phyloP scores from a whole-genome alignment of 805 yeast species.

The Kazachstania martiniae region DNA sequence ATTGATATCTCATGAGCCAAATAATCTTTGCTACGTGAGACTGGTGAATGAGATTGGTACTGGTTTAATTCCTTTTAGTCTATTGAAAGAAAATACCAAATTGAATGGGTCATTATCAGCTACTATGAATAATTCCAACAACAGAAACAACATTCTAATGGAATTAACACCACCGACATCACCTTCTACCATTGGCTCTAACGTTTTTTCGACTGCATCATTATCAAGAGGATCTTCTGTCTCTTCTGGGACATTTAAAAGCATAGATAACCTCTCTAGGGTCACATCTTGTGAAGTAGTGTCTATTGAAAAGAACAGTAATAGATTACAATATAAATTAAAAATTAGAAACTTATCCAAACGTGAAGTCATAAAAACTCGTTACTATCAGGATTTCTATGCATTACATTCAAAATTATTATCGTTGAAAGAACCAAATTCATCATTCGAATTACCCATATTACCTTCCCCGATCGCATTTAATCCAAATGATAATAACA shows the following conservation, averaged over 20 bases:
- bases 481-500: not conserved
- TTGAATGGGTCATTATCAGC: constrained; percentile 3
- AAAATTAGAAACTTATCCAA: constrained; percentile 6
- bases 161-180: constrained; percentile 14
- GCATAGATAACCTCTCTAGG: not conserved
- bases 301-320: constrained; percentile 6
- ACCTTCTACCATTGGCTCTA: constrained; percentile 12
- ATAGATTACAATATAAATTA: constrained; percentile 13
- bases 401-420: constrained; percentile 11
- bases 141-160: constrained; percentile 1
- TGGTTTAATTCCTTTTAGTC: constrained; percentile 7
- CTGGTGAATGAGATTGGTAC: constrained; percentile 8
- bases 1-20: constrained; percentile 7
- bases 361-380: constrained; percentile 5
- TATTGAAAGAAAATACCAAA: constrained; percentile 7
- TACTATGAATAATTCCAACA: not conserved
- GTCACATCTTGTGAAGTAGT: constrained; percentile 4
- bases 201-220: constrained; percentile 7
- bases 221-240: constrained; percentile 6
- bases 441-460: constrained; percentile 2
- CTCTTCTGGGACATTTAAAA: constrained; percentile 1
- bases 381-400: constrained; percentile 17
- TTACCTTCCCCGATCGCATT: constrained; percentile 7
- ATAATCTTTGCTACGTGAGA: constrained; percentile 7
- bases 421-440: not conserved